Conservation (phyloP, 1,139 yeast species). For the Candida tropicalis region DNA sequence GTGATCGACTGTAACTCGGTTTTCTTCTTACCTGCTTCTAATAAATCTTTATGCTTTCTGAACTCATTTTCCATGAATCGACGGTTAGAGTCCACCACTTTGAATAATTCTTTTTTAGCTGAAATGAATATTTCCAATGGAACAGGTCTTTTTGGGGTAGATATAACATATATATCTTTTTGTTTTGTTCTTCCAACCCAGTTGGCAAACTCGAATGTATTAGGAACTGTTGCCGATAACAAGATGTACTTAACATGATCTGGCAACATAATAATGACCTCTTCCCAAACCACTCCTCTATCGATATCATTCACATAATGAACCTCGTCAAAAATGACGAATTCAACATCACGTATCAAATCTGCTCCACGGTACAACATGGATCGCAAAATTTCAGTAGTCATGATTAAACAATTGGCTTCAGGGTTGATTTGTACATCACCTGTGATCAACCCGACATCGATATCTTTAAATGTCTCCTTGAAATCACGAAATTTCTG, state of each 20-base stretch:
- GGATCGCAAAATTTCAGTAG: constrained; percentile 92
- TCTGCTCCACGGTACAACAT: constrained; percentile 98
- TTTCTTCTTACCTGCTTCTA: constrained; percentile 36
- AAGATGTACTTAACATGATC: constrained; percentile 90
- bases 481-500: constrained; percentile 93
- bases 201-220: constrained; percentile 95
- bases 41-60: constrained; percentile 57
- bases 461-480: constrained; percentile 75
- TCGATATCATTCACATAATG: constrained; percentile 97
- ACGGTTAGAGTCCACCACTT: constrained; percentile 74
- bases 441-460: constrained; percentile 95
- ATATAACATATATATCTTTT: constrained; percentile 91
- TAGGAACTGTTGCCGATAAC: constrained; percentile 95
- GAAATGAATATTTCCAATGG: constrained; percentile 87
- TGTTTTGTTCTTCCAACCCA: constrained; percentile 98
- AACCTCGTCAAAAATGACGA: constrained; percentile 96
- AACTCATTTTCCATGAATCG: constrained; percentile 68
- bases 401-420: constrained; percentile 95
- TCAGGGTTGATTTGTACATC: constrained; percentile 98
- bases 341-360: constrained; percentile 92
- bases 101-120: constrained; percentile 67
- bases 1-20: constrained; percentile 36
- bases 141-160: constrained; percentile 94
- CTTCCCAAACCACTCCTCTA: constrained; percentile 99
- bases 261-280: constrained; percentile 93